A percentile compares a stretch with the other conserved stretches of the same genome.
These are phyloP conservation scores for Penicillium rolfsii DNA, from an alignment of 2,329 filamentous ascomycete genomes.

Conservation along the genomic window DNA sequence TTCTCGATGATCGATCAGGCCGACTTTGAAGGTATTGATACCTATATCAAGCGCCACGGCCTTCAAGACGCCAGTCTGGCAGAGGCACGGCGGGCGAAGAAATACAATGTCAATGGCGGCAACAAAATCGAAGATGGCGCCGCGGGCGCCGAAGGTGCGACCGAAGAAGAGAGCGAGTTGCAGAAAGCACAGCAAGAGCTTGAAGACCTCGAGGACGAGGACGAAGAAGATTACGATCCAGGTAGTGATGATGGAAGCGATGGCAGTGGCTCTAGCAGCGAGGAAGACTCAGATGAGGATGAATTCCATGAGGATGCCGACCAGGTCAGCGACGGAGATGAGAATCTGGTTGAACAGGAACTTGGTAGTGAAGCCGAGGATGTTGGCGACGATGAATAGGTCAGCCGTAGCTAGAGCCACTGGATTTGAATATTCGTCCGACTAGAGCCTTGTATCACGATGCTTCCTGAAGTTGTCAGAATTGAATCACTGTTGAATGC, in stretches of 20 bases:
- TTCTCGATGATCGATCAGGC: constrained; percentile 69
- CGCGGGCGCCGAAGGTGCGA: constrained; percentile 42
- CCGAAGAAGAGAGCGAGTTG: constrained; percentile 61
- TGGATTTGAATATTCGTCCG: not conserved
- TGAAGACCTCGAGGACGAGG: constrained; percentile 53
- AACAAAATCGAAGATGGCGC: constrained; percentile 38
- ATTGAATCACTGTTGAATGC: not conserved
- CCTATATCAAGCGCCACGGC: constrained; percentile 63
- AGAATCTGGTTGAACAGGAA: constrained; percentile 46
- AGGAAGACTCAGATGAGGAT: constrained; percentile 44
- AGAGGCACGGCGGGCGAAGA: constrained; percentile 62
- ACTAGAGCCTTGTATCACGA: not conserved
- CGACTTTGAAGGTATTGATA: constrained; percentile 64
- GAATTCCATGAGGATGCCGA: constrained; percentile 32
- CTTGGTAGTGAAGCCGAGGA: constrained; percentile 51
- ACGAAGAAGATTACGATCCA: constrained; percentile 56
- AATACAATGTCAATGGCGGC: constrained; percentile 55
- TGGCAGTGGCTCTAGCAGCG: constrained; percentile 50
- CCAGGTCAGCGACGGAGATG: constrained; percentile 35
- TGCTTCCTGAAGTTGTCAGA: not conserved
- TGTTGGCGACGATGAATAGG: constrained; percentile 37
- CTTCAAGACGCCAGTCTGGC: constrained; percentile 67
- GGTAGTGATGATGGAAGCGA: constrained; percentile 54
- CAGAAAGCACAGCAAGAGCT: constrained; percentile 61
- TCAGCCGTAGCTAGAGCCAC: constrained; percentile 3